These are phyloP conservation scores for Pulicaria dysenterica DNA, from an alignment of 129 eudicot species.

Conservation along the genomic window DNA sequence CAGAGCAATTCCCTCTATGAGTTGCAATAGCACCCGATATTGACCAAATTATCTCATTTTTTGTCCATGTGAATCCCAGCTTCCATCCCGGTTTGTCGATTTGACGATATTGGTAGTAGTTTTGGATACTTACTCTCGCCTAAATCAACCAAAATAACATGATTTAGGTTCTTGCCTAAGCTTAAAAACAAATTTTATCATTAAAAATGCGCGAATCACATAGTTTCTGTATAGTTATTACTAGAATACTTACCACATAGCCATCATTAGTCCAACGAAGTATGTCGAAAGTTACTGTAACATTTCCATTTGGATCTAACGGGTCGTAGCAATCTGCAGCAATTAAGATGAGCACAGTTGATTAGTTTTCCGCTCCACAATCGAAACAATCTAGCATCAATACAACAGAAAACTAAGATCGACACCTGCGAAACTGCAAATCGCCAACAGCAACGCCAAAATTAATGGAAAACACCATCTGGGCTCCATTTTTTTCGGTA, in stretches of 20 bases:
- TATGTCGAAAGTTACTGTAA: constrained; percentile 64
- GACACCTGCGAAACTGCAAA: constrained; percentile 59
- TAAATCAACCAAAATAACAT: constrained; percentile 20
- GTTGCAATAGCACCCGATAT: constrained; percentile 70
- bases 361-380: neutral
- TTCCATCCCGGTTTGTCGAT: constrained; percentile 68
- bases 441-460: constrained; percentile 33
- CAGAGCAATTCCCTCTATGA: constrained; percentile 60
- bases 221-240: too few relatives aligned
- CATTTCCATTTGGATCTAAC: constrained; percentile 75
- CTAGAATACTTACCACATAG: constrained; percentile 55
- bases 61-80: constrained; percentile 67
- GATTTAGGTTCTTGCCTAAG: neutral
- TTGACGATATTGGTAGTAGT: constrained; percentile 64
- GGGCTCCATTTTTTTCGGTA: constrained; percentile 38
- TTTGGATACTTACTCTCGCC: constrained; percentile 84
- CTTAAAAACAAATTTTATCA: neutral
- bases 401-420: constrained; percentile 13
- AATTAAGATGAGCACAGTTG: neutral
- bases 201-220: too few relatives aligned
- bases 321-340: constrained; percentile 77
- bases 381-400: neutral
- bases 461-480: constrained; percentile 30
- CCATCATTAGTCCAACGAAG: constrained; percentile 62
- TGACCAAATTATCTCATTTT: constrained; percentile 64